Conservation (phyloP, 306 rosid genomes). For the Rosa persica region DNA sequence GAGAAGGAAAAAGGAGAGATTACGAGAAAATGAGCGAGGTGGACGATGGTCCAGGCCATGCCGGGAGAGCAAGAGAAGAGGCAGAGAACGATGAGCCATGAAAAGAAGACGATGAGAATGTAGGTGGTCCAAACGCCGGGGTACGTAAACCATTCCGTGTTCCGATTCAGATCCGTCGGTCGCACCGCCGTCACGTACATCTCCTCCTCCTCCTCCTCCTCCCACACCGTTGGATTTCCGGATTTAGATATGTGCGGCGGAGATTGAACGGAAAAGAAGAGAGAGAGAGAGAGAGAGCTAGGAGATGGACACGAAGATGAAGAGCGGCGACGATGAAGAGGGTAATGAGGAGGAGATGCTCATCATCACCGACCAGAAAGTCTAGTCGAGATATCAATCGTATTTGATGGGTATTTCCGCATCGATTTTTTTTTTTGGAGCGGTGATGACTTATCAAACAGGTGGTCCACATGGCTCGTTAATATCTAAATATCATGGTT, state of each 20-base stretch:
- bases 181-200: conserved; percentile 44
- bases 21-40: conserved; percentile 41
- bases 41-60: conserved; percentile 51
- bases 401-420: not conserved
- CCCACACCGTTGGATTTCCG: not conserved
- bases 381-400: not conserved
- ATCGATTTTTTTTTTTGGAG: not conserved
- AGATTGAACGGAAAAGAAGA: not conserved
- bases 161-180: conserved; percentile 50
- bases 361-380: conserved; percentile 20
- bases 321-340: not conserved
- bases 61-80: conserved; percentile 40
- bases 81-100: conserved; percentile 42
- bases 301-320: not conserved
- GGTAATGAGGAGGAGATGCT: conserved; percentile 7
- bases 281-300: not conserved
- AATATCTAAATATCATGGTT: not conserved
- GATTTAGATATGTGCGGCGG: not conserved
- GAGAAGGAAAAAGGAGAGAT: not conserved
- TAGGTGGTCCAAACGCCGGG: conserved; percentile 49
- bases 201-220: not conserved
- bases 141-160: conserved; percentile 50
- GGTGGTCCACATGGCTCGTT: not conserved
- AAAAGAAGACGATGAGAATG: conserved; percentile 41
- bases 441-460: not conserved